phyloP scores from a whole-genome alignment of 1,139 yeast species.

The Kluyveromyces sp. region DNA sequence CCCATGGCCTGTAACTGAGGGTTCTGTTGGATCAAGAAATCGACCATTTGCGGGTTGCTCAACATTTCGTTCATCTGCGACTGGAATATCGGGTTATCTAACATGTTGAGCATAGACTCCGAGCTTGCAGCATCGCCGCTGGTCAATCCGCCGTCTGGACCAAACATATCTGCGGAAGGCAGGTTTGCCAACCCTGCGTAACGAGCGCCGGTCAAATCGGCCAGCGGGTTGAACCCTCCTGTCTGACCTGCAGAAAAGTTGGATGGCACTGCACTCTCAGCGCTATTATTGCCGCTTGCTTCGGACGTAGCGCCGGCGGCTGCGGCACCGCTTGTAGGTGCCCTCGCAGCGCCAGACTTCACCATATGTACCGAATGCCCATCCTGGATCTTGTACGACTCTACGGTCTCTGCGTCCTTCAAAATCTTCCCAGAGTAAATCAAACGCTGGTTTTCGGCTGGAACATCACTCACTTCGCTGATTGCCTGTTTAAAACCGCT shows the following conservation, averaged over 20 bases:
- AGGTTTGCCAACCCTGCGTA: conserved; percentile 84
- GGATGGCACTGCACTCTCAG: conserved; percentile 47
- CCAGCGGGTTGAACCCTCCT: conserved; percentile 82
- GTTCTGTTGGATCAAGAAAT: conserved; percentile 70
- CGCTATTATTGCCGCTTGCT: conserved; percentile 12
- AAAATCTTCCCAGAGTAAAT: conserved; percentile 92
- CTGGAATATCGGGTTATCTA: conserved; percentile 75
- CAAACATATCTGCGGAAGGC: conserved; percentile 85
- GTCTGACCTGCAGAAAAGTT: conserved; percentile 76
- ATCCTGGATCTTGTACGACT: conserved; percentile 67
- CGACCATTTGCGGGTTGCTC: conserved; percentile 75
- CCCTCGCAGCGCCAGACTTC: conserved; percentile 44
- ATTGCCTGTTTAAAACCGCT: conserved; percentile 62
- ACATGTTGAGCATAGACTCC: conserved; percentile 63
- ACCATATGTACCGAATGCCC: conserved; percentile 90
- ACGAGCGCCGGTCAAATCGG: conserved; percentile 89
- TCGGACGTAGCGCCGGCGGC: conserved; percentile 17
- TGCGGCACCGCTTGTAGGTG: conserved; percentile 25
- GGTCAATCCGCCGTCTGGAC: conserved; percentile 90
- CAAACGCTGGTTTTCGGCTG: conserved; percentile 73
- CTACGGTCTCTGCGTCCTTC: conserved; percentile 72
- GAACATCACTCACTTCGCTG: conserved; percentile 52
- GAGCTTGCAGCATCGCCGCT: conserved; percentile 51
- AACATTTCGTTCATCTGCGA: conserved; percentile 76
- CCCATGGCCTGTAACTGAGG: conserved; percentile 85